These are phyloP conservation scores for Bathelium albidoporum DNA, from an alignment of 495 filamentous ascomycete genomes.

Conservation along the genomic window DNA sequence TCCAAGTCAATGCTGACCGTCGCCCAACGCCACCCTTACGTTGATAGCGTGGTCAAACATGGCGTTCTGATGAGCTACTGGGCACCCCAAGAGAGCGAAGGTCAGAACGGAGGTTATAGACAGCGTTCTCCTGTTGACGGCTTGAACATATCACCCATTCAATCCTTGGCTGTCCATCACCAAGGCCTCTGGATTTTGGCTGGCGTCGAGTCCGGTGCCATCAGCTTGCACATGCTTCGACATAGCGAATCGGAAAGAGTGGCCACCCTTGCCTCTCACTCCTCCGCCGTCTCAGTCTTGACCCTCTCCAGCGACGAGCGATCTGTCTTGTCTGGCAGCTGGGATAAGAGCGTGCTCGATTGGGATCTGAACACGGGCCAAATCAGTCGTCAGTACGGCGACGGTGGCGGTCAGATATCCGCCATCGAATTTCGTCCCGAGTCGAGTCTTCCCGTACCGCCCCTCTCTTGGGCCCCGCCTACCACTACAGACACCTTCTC, in stretches of 20 bases:
- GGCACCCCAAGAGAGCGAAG: constrained; percentile 66
- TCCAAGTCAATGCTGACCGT: constrained; percentile 90
- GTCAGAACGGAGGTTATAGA: constrained; percentile 39
- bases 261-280: constrained; percentile 67
- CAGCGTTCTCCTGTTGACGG: not conserved
- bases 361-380: constrained; percentile 93
- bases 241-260: constrained; percentile 92
- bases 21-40: constrained; percentile 91
- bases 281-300: constrained; percentile 83
- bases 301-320: constrained; percentile 74
- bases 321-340: constrained; percentile 83
- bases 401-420: constrained; percentile 74
- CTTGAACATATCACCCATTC: constrained; percentile 63
- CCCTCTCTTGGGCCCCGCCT: constrained; percentile 51
- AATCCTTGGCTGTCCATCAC: constrained; percentile 83
- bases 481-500: constrained; percentile 55
- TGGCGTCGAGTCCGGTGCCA: constrained; percentile 79
- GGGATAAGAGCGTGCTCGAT: constrained; percentile 88
- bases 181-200: constrained; percentile 85
- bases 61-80: constrained; percentile 91
- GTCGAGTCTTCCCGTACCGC: constrained; percentile 62
- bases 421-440: constrained; percentile 77
- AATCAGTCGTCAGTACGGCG: constrained; percentile 59
- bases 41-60: constrained; percentile 92
- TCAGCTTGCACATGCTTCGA: constrained; percentile 88